Conservation (phyloP, 75 land plant species). For the Chamaecyparis obtusa region DNA sequence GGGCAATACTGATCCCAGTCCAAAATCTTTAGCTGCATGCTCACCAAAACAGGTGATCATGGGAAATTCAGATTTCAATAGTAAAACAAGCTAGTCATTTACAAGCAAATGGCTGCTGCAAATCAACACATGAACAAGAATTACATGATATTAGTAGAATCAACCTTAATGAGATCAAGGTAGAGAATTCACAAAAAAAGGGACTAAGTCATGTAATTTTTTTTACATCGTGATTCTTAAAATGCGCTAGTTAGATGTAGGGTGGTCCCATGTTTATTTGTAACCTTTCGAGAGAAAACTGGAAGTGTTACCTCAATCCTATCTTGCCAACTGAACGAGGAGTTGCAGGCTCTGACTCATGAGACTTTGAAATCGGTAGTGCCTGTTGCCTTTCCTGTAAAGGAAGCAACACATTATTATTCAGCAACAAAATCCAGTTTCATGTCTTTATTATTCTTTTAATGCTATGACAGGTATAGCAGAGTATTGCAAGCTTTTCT, state of each 20-base stretch:
- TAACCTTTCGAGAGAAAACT: neutral
- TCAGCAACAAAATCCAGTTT: neutral
- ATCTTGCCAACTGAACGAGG: constrained; percentile 41
- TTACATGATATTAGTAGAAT: neutral
- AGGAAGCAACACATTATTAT: constrained; percentile 4
- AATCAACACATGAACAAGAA: neutral
- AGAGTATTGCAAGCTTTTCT: neutral
- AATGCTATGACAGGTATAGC: neutral
- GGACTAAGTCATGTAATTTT: neutral
- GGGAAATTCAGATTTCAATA: neutral
- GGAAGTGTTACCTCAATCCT: constrained; percentile 33
- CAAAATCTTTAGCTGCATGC: neutral
- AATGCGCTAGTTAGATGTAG: neutral
- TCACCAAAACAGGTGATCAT: neutral
- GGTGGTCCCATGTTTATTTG: neutral
- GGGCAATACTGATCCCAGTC: neutral
- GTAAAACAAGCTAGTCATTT: neutral
- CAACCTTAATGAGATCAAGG: too few species aligned
- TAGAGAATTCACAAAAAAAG: neutral
- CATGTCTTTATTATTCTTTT: neutral
- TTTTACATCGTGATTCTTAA: neutral
- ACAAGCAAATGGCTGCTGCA: neutral
- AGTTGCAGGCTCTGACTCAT: constrained; percentile 58
- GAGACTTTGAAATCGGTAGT: constrained; percentile 27
- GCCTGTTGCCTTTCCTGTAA: constrained; percentile 46